Base-by-base conservation (phyloP, 345 rosid species). In the Populus alba region DNA sequence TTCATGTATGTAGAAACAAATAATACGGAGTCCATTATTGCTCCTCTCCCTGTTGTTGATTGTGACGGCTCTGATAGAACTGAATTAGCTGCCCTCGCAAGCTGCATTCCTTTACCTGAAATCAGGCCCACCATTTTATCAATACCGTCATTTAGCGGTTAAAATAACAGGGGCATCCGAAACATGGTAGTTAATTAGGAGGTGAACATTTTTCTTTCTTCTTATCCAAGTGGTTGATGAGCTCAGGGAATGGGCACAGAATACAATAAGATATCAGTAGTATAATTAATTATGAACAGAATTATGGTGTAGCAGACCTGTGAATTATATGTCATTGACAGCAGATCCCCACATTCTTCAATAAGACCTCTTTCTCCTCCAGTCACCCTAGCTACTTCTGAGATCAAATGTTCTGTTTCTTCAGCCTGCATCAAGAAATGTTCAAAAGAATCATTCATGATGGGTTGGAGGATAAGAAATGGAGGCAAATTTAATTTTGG, bases 41-140 rank as follows among this genome's bases (percentile, higher is more conserved):
- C 65, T 51, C 16, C 37, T 51, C 71, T 29, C 33, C 33, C 16
- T 23, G 72, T 37, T 22, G 78, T 49, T 51, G 49, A 53, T 25
- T 51, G 7, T 17, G 39, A 68, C 71, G n/a, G 11, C 57, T 78
- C 72, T 79, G 59, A 17, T 80, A 81, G 67, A 85, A 81, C 65
- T 95, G 98, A 62, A 95, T 87, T 49, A 90, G 87, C 72, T 93
- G 92, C 45, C 88, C 81, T 51, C 86, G 85, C 73, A 93, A 82
- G 88, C 90, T 89, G 77, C 94, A 90, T 68, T 91, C 97, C 84
- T 88, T 91, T 59, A 87, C 90, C 97, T 95, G 95, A 82, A 82
- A 62, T 49, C 59, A 75, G 1, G 27, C 23, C 61, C 33, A 1
- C 35, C 33, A 18, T 41, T 10, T 51, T 70, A 10, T 75, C n/a